Evolutionary conservation across 2,329 filamentous ascomycete species (phyloP), one percentile per base, ranked within the genome.

Genomic region (Penicillium sp.): DNA sequence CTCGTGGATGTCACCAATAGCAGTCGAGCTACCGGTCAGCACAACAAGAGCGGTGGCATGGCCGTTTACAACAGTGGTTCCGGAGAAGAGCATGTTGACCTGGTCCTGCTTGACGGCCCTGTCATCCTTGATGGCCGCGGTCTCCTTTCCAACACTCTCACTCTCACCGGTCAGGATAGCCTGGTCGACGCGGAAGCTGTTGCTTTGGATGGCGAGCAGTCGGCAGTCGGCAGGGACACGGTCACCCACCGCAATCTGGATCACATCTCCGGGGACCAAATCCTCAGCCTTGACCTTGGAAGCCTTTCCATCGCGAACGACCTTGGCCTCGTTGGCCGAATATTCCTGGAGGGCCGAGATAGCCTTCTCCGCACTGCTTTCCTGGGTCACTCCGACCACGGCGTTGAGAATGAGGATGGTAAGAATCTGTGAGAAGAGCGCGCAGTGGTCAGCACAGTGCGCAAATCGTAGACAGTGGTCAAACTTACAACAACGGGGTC

Each of bases 281-380:
- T 97, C 92, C 68, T 99, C 94, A n/a, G 94, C 94, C 80, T 94
- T 96, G 77, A 99, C 79, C 63, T 89, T 86, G 61, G 87, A 85
- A 58, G 93, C 80, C 65, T 88, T 84, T 47, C 93, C 92, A 77
- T 93, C 87, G 67, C 94, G 89, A 55, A 96, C 75, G 49, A 96
- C 93, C 72, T 93, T 99, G 65, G 94, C 93, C 75, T 96, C 91
- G 76, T 97, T 99, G 69, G 94, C 94, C 29, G 93, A 97, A 79
- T 99, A 99, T 83, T 99, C 93, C 77, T 99, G 94, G 53, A 99
- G 84, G 42, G 94, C 94, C 24, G 94, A 92, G 72, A 99, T 99
- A 48, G 94, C 94, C 79, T 97, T 97, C 75, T 99, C 94, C 62
- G 94, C 94, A 71, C 92, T 97, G 77, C 90, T 97, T 81, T 99